These are phyloP conservation scores for Tillandsia leiboldiana DNA, from an alignment of 176 grass and related monocot genomes.

Conservation along the genomic window DNA sequence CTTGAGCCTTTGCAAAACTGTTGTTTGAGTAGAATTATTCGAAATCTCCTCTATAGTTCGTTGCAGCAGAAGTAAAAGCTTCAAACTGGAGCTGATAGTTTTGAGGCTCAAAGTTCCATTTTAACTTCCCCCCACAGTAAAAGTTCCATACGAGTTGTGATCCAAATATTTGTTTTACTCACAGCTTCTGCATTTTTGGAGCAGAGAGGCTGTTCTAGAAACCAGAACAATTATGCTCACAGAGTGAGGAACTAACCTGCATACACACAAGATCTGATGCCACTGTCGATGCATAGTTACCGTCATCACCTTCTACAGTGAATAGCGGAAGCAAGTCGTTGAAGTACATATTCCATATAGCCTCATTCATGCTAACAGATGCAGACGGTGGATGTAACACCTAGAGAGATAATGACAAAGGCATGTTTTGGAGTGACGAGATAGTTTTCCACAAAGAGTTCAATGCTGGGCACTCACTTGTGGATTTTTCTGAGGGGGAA, in stretches of 20 bases:
- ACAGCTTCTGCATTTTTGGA: background rate
- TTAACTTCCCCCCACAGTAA: no score
- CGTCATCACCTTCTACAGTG: slow-evolving; percentile 64
- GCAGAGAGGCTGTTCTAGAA: no score
- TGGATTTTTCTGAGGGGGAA: slow-evolving; percentile 24
- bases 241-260: slow-evolving; percentile 41
- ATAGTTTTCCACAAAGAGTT: background rate
- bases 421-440: background rate
- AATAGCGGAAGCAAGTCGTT: slow-evolving; percentile 63
- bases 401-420: slow-evolving; percentile 21
- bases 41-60: no score
- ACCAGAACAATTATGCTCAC: background rate
- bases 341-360: slow-evolving; percentile 93
- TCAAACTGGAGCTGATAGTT: no score
- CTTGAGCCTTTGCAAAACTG: no score
- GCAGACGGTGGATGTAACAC: slow-evolving; percentile 52
- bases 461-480: slow-evolving; percentile 25
- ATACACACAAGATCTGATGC: slow-evolving; percentile 75
- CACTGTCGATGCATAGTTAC: slow-evolving; percentile 55
- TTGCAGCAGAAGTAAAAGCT: no score
- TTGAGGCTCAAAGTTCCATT: no score
- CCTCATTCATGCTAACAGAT: slow-evolving; percentile 42
- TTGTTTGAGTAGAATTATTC: no score
- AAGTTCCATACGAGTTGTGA: background rate
- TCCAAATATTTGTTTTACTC: background rate